These are phyloP conservation scores for Calonectria montana DNA, from an alignment of 2,329 filamentous ascomycete genomes.

Conservation along the genomic window DNA sequence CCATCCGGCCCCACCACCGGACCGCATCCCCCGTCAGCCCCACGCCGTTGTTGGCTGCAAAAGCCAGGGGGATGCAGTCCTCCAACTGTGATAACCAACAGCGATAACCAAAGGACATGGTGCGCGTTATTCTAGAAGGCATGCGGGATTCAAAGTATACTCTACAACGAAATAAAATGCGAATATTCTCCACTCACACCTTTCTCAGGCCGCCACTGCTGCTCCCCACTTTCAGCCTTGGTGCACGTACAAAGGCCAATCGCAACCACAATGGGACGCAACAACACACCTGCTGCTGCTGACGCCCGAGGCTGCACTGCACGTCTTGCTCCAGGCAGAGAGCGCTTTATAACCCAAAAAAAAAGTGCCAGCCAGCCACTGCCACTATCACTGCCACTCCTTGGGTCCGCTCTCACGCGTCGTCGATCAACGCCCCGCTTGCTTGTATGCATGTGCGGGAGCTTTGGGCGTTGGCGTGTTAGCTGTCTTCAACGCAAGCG, in stretches of 20 bases:
- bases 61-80: not conserved
- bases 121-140: not conserved
- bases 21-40: constrained; percentile 9
- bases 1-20: constrained; percentile 8
- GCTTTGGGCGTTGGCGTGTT: not conserved
- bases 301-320: not conserved
- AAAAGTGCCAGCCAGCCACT: not conserved
- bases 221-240: not conserved
- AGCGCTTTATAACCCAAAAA: not conserved
- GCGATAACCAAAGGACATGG: not conserved
- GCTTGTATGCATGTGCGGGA: no score
- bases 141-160: not conserved
- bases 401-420: not conserved
- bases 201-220: not conserved
- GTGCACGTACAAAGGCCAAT: not conserved
- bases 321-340: not conserved
- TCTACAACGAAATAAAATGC: not conserved
- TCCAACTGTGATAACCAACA: not conserved
- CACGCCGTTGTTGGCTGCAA: not conserved
- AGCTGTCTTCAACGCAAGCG: not conserved
- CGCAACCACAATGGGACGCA: not conserved
- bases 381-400: not conserved
- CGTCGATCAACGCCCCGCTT: constrained; percentile 14
- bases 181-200: not conserved
- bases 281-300: not conserved